Base-by-base conservation (phyloP, 2,329 filamentous ascomycete species). In the Parastagonospora avenae region DNA sequence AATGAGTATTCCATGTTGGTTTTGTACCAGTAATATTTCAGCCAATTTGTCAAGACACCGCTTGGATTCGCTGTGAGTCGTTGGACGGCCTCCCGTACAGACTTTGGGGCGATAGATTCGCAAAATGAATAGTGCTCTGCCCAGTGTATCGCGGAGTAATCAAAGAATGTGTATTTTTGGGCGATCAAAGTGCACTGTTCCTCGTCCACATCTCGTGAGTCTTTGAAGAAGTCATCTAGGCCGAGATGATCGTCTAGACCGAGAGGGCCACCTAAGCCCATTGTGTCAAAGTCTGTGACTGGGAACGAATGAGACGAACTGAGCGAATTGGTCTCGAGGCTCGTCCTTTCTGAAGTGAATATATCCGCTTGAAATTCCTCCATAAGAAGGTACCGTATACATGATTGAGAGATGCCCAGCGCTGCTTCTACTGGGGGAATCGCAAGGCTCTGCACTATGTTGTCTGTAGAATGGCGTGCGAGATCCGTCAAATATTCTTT, bases 101-200 rank as follows among this genome's bases (percentile, higher is more conserved):
- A 19, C 33, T 55, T 49, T 31, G 54, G 48, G 15, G 57, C 59
- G 28, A 59, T 48, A 27, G 24, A 14, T 54, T 64, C 61, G 42
- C 59, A 62, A 29, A 50, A 31, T 2, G 55, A 36, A 56, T 63
- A 73, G 48, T 77, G 74, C 27, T 67, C 50, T 28, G 72, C 61
- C 75, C 74, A 77, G 58, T 76, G 53, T 19, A 59, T 57, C 1
- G 75, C 63, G 12, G 74, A 58, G 58, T 77, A 77, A 37, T 64
- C 64, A 54, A 74, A 75, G 40, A 76, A 64, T 19, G 24, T 36
- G 41, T 74, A 68, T 15, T 54, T 48, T 9, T 64, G 47, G 31
- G 50, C 45, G 24, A 75, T 55, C 24, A 42, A 32, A 32, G 42
- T 30, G 39, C 62, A 73, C 28, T 54, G 41, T 16, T 67, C 64